Conservation (phyloP, 371 early-diverging fungal genomes). For the Smittium culicis region DNA sequence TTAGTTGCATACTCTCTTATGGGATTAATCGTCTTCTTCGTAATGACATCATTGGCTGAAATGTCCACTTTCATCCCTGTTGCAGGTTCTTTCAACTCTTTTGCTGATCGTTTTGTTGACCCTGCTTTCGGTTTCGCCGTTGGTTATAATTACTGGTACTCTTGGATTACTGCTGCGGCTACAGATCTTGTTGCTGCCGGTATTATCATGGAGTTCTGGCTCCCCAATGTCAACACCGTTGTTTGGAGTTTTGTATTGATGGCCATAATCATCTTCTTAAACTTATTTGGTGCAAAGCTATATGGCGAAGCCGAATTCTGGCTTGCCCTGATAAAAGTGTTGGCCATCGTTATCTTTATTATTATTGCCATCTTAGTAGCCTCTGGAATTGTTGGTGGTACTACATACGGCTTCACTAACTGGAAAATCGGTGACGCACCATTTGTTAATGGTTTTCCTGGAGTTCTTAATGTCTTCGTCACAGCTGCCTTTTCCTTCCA, state of each 20-base stretch:
- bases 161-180: slow-evolving; percentile 64
- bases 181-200: slow-evolving; percentile 60
- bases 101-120: slow-evolving; percentile 64
- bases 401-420: slow-evolving; percentile 45
- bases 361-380: slow-evolving; percentile 51
- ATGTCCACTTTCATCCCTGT: slow-evolving; percentile 66
- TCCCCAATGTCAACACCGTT: slow-evolving; percentile 38
- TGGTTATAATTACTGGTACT: slow-evolving; percentile 60
- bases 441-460: too few species aligned
- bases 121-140: slow-evolving; percentile 59
- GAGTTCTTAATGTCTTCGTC: too few species aligned
- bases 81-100: slow-evolving; percentile 57
- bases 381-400: slow-evolving; percentile 43
- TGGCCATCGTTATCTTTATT: slow-evolving; percentile 45
- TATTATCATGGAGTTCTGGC: slow-evolving; percentile 60
- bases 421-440: slow-evolving; percentile 55
- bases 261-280: slow-evolving; percentile 29
- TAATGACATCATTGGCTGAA: slow-evolving; percentile 67
- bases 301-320: slow-evolving; percentile 54
- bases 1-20: slow-evolving; percentile 51
- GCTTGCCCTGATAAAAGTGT: slow-evolving; percentile 44
- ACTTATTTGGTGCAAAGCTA: slow-evolving; percentile 30
- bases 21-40: slow-evolving; percentile 54
- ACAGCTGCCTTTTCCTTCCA: too few species aligned
- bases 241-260: slow-evolving; percentile 41